Base-by-base conservation (phyloP, 768 basidiomycete genomes). In the Tulasnella sp. region DNA sequence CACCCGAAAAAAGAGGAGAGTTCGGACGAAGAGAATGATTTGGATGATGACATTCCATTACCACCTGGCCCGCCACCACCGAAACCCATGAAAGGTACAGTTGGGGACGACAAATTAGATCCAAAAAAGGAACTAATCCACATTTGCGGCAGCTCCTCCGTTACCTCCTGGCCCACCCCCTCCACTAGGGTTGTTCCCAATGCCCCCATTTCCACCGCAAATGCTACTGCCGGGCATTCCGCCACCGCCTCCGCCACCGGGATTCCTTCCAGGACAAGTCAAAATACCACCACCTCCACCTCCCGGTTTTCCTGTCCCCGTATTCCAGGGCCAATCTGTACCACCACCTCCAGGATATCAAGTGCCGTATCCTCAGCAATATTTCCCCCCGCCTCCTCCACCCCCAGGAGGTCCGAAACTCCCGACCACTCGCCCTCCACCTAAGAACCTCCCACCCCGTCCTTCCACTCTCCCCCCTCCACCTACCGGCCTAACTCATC, bases 41-140 rank as follows among this genome's bases (percentile, higher is more conserved):
- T n/a, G n/a, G n/a, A n/a, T n/a, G n/a, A 91, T 62, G 90, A 90
- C 59, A 92, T 94, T 39, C 79, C 78, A 11, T 85, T 94, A 83
- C 92, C 92, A 11, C 84, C 83, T 51, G 90, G 83, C 2, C 86
- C 83, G 36, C 85, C 85, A 4, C 75, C 77, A 5, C 14, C 45
- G 4, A 61, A 59, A 11, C 45, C 25, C 12, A 25, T 11, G 23
- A 11, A 15, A 46, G 45, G 45, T 46, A n/a, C 23, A n/a, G 45
- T 25, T 14, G 17, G 8, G 19, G 2, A 19, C 15, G 6, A 31
- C 0, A 21, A 11, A 12, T 15, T 2, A 2, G 45, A 27, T 3
- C 8, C 32, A 11, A 25, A 25, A 46, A 5, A 6, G 1, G 25
- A 5, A 6, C 45, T 46, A n/a, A 37, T 6, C 27, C 25, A 14